Conservation (phyloP, 768 basidiomycete species). For the Russula ochroleuca region DNA sequence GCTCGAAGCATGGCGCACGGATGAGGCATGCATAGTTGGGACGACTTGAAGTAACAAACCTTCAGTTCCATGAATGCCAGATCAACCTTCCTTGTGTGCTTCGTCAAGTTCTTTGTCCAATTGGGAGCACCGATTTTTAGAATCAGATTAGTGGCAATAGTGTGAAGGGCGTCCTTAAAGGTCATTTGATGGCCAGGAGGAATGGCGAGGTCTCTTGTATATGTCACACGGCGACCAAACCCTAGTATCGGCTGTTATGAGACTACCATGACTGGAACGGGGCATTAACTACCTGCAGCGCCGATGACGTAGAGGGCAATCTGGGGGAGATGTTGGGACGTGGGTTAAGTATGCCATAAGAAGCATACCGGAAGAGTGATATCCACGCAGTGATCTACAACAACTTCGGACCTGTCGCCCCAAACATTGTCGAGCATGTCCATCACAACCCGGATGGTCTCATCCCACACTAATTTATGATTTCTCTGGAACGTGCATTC, state of each 20-base stretch:
- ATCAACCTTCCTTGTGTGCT: slow-evolving; percentile 33
- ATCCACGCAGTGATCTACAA: slow-evolving; percentile 45
- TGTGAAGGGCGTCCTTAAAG: slow-evolving; percentile 48
- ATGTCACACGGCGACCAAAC: slow-evolving; percentile 50
- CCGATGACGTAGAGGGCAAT: slow-evolving; percentile 55
- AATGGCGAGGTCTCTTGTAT: slow-evolving; percentile 41
- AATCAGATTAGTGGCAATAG: slow-evolving; percentile 39
- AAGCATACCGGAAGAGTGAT: slow-evolving; percentile 49
- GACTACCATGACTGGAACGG: not conserved
- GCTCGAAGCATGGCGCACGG: not conserved
- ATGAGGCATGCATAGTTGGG: not conserved
- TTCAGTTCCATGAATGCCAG: slow-evolving; percentile 44
- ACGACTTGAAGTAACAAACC: slow-evolving; percentile 31
- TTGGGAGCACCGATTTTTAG: slow-evolving; percentile 40
- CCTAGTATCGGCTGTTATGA: slow-evolving; percentile 26
- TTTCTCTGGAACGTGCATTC: slow-evolving; percentile 31
- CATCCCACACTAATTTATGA: slow-evolving; percentile 41
- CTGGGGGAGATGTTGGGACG: slow-evolving; percentile 32
- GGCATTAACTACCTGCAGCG: slow-evolving; percentile 37
- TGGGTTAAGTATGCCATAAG: not conserved
- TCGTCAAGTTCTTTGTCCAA: slow-evolving; percentile 39
- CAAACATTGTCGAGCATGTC: slow-evolving; percentile 43
- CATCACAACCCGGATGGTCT: slow-evolving; percentile 33
- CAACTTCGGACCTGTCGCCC: slow-evolving; percentile 40
- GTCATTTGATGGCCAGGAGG: slow-evolving; percentile 45